phyloP scores from a whole-genome alignment of 345 rosid genomes.

The Pugionium dolabratum region DNA sequence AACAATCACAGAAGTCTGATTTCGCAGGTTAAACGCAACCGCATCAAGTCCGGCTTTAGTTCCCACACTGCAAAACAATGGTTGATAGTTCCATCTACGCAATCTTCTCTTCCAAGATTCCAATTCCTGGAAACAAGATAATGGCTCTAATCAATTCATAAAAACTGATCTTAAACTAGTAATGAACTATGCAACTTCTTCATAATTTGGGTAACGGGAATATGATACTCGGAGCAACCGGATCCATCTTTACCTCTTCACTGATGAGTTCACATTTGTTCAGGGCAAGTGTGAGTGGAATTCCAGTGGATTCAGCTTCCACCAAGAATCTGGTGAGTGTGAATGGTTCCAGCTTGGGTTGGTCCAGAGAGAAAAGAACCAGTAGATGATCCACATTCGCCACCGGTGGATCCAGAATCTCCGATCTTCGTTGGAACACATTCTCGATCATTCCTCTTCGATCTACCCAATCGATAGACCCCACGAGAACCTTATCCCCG shows the following conservation, averaged over 20 bases:
- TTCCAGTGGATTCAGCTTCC: conserved; percentile 82
- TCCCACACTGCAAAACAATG: conserved; percentile 79
- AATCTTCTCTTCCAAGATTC: conserved; percentile 65
- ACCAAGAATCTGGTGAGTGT: conserved; percentile 80
- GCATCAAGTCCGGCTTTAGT: conserved; percentile 64
- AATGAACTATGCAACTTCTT: neutral
- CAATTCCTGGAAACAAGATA: conserved; percentile 51
- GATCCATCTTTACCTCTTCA: conserved; percentile 48
- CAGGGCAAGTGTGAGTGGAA: conserved; percentile 77
- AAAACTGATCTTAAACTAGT: neutral
- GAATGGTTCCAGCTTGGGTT: conserved; percentile 74
- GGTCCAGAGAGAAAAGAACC: conserved; percentile 80
- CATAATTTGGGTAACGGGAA: neutral
- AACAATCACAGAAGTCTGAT: conserved; percentile 86
- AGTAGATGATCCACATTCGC: conserved; percentile 82
- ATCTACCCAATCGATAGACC: conserved; percentile 91
- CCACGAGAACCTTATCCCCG: conserved; percentile 83
- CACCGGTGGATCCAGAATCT: conserved; percentile 80
- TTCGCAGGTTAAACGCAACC: conserved; percentile 56
- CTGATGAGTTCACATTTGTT: conserved; percentile 76
- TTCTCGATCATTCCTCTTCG: conserved; percentile 87
- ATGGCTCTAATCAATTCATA: neutral
- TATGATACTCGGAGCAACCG: no score
- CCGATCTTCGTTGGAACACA: conserved; percentile 64
- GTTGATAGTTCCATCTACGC: conserved; percentile 78